Percentiles rank a stretch among this genome's conserved stretches.
Evolutionary conservation across 2,329 filamentous ascomycete species (phyloP).

Genomic region (Tricladium varicosporioides): DNA sequence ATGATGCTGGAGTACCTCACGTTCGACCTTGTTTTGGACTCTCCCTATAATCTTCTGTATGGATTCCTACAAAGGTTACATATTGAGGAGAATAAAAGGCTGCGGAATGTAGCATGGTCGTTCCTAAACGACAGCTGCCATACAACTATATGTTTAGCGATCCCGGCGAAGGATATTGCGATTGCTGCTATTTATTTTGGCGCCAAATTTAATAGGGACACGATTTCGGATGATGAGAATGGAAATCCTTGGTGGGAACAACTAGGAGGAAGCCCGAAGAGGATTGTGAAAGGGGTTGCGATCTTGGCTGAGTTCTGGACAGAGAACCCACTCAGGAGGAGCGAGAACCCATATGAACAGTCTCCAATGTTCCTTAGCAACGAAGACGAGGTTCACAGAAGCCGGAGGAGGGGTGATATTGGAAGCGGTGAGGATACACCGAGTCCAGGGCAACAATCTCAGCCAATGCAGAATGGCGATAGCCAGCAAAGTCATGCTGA

Average conservation of each 20-base stretch:
- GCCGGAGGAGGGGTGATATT: conserved; percentile 22
- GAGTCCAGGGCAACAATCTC: conserved; percentile 13
- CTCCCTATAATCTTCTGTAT: conserved; percentile 82
- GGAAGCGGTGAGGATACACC: conserved; percentile 17
- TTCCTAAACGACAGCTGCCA: conserved; percentile 90
- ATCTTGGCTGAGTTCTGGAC: conserved; percentile 69
- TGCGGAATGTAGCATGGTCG: conserved; percentile 87
- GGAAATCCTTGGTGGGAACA: conserved; percentile 86
- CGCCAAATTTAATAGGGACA: conserved; percentile 68
- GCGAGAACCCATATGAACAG: conserved; percentile 27
- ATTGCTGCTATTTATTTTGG: conserved; percentile 85
- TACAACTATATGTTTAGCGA: conserved; percentile 79
- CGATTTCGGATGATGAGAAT: conserved; percentile 70
- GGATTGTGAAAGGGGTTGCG: conserved; percentile 71
- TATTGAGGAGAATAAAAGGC: conserved; percentile 73
- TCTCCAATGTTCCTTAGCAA: conserved; percentile 21
- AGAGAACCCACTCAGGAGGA: conserved; percentile 57
- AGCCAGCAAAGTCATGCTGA: conserved; percentile 8
- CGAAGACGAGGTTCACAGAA: conserved; percentile 29
- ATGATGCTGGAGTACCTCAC: conserved; percentile 87
- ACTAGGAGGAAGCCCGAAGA: conserved; percentile 66
- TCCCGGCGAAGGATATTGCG: conserved; percentile 77
- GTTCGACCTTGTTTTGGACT: conserved; percentile 89
- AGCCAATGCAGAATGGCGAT: conserved; percentile 12
- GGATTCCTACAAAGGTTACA: conserved; percentile 73